phyloP scores from a whole-genome alignment of 768 basidiomycete species.

The Macrocybe gigantea region DNA sequence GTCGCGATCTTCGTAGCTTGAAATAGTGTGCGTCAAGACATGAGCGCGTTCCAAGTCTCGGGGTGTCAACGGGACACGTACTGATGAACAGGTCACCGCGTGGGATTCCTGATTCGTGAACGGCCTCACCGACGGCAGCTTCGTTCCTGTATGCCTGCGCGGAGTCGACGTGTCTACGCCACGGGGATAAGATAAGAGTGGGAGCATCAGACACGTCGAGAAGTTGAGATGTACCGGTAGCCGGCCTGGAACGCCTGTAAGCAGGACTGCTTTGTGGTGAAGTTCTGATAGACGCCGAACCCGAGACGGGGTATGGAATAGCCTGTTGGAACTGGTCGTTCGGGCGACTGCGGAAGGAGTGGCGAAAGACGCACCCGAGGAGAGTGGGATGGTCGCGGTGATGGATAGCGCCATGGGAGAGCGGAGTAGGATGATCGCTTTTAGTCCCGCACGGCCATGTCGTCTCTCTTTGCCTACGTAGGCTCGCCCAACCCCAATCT shows the following conservation, averaged over 20 bases:
- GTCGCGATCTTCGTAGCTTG: slow-evolving; percentile 63
- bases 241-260: slow-evolving; percentile 60
- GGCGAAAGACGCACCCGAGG: neutral
- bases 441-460: neutral
- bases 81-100: slow-evolving; percentile 70
- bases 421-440: too few relatives aligned
- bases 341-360: slow-evolving; percentile 4
- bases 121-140: slow-evolving; percentile 51
- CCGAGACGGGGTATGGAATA: slow-evolving; percentile 60
- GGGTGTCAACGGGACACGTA: slow-evolving; percentile 22
- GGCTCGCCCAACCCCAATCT: slow-evolving; percentile 62
- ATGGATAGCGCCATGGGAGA: slow-evolving; percentile 28
- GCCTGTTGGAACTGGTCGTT: slow-evolving; percentile 23
- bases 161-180: slow-evolving; percentile 61
- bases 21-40: slow-evolving; percentile 1
- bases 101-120: slow-evolving; percentile 48
- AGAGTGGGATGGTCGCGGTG: slow-evolving; percentile 32
- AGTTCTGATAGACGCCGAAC: slow-evolving; percentile 69
- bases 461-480: slow-evolving; percentile 32
- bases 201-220: neutral
- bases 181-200: neutral
- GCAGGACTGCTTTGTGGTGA: slow-evolving; percentile 46
- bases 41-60: slow-evolving; percentile 1
- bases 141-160: slow-evolving; percentile 70
- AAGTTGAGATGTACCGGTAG: slow-evolving; percentile 38